These are phyloP conservation scores for Xerocomellus chrysenteron DNA, from an alignment of 768 basidiomycete genomes.

Conservation along the genomic window DNA sequence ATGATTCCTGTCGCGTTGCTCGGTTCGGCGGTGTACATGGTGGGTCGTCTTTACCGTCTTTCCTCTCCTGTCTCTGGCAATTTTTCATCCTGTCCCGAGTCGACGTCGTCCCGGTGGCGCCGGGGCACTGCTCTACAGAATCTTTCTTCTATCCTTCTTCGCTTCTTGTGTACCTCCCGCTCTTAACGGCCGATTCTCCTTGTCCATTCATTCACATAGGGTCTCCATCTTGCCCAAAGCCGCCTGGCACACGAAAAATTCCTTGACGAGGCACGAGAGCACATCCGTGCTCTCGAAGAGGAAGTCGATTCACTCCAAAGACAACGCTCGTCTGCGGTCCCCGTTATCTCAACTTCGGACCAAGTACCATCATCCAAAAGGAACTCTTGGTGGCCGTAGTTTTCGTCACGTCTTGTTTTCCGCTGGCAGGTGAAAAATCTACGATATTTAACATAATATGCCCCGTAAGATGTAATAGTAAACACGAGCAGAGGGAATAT, in stretches of 20 bases:
- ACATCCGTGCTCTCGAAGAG: constrained; percentile 54
- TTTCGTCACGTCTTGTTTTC: not conserved
- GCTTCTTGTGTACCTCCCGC: not conserved
- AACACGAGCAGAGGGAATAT: not conserved
- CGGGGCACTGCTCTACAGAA: constrained; percentile 7
- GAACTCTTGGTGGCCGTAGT: constrained; percentile 25
- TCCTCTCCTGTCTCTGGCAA: constrained; percentile 2
- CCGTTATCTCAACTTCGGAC: not conserved
- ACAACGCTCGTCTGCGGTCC: constrained; percentile 3
- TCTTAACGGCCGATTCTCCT: constrained; percentile 13
- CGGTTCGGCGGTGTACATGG: constrained; percentile 78
- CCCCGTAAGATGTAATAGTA: not conserved
- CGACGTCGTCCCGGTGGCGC: constrained; percentile 3
- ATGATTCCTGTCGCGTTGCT: constrained; percentile 79
- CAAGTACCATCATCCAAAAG: not conserved
- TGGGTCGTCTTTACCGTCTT: constrained; percentile 30
- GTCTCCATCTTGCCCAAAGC: constrained; percentile 61
- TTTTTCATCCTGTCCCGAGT: not conserved
- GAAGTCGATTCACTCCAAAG: constrained; percentile 48
- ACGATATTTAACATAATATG: constrained; percentile 13
- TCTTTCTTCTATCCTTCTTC: constrained; percentile 4
- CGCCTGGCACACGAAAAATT: constrained; percentile 70
- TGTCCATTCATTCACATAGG: constrained; percentile 39
- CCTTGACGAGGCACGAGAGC: constrained; percentile 57
- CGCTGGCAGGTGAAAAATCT: not conserved